Conservation (phyloP, 768 basidiomycete genomes). For the Tricholoma furcatifolium region DNA sequence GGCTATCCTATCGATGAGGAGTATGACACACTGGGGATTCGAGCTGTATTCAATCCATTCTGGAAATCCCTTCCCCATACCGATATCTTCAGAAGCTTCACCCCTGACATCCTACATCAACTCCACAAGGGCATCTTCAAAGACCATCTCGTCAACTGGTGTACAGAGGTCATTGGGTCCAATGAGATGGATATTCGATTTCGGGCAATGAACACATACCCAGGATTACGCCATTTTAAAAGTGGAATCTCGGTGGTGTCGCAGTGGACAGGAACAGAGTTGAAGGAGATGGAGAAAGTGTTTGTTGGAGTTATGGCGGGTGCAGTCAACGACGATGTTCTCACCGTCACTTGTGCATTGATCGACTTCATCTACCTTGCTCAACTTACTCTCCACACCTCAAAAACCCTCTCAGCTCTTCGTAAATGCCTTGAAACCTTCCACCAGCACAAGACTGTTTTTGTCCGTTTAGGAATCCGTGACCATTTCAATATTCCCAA, state of each 20-base stretch:
- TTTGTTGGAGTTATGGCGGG: slow-evolving; percentile 27
- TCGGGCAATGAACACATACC: slow-evolving; percentile 24
- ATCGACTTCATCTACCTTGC: slow-evolving; percentile 30
- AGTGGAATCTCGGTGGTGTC: not conserved
- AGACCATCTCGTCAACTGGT: slow-evolving; percentile 39
- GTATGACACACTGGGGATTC: slow-evolving; percentile 15
- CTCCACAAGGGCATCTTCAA: slow-evolving; percentile 49
- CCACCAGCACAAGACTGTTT: slow-evolving; percentile 26
- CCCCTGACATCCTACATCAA: slow-evolving; percentile 47
- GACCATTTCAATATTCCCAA: slow-evolving; percentile 37
- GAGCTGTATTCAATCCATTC: slow-evolving; percentile 28
- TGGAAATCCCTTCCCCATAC: slow-evolving; percentile 38
- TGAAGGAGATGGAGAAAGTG: slow-evolving; percentile 22
- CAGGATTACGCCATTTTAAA: slow-evolving; percentile 10
- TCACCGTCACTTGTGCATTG: slow-evolving; percentile 17
- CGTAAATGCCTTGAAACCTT: slow-evolving; percentile 19
- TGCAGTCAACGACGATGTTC: slow-evolving; percentile 6
- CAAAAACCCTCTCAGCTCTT: slow-evolving; percentile 20
- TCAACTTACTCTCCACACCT: slow-evolving; percentile 20
- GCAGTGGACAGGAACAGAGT: too few relatives aligned
- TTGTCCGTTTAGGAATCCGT: slow-evolving; percentile 18
- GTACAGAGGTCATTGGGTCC: slow-evolving; percentile 16
- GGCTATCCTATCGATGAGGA: not conserved
- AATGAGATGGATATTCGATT: slow-evolving; percentile 35
- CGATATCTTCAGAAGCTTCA: slow-evolving; percentile 38